Evolutionary conservation across 2,329 filamentous ascomycete species (phyloP), one percentile per base, ranked within the genome.

Genomic region (Lecanoromycetidae sp.): DNA sequence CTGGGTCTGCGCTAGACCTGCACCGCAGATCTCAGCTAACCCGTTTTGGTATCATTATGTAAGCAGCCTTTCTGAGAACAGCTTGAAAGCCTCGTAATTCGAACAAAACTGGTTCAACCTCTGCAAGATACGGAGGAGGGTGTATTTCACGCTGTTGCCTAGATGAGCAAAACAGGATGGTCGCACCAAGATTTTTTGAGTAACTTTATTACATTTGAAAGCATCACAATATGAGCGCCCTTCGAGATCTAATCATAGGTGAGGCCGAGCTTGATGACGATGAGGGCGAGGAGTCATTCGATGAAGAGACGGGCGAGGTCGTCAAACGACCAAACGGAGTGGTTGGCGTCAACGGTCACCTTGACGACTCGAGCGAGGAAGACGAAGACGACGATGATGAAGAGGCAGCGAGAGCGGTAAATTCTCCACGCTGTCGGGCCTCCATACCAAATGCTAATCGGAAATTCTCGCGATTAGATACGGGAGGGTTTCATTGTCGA

Each of bases 401-500:
- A 60, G 87, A 91, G 61, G 87, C 86, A 58, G 82, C 79, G 54
- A 77, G 79, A 56, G 82, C 79, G 63, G 84, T 91, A 68, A 57
- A 71, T 58, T 51, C 25, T 27, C 23, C 23, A 15, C 8, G 26
- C 9, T 12, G 15, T 13, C n/a, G 32, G 20, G 37, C 42, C 44
- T n/a, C 12, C 12, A 7, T 30, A 9, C 10, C 27, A 22, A 15
- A 27, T 33, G n/a, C 33, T 22, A 60, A 8, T 12, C 2, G 49
- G 34, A 46, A 26, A 47, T 43, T 50, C 36, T 23, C 38, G 25
- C 30, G 9, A 9, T 20, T 58, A 94, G 87, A 77, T 94, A 55
- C 84, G 84, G 44, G 87, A 94, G 70, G 90, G 88, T 22, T 98
- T 96, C 67, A 95, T 98, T 55, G 87, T 94, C 54, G 87, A 94